Conservation (phyloP, 2,329 filamentous ascomycete genomes). For the Ilyonectria robusta region DNA sequence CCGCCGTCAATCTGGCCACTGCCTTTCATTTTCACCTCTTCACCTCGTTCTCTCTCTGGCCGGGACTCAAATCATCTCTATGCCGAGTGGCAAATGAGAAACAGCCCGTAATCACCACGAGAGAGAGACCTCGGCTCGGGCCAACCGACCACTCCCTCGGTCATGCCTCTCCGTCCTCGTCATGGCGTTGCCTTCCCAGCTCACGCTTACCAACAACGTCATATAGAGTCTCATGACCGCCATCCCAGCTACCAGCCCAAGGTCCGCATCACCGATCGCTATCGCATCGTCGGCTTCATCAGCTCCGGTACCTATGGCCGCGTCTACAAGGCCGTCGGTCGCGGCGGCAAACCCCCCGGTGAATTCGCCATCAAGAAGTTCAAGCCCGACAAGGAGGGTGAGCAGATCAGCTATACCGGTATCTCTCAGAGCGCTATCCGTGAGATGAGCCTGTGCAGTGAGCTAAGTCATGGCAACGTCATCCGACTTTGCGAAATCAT, state of each 20-base stretch:
- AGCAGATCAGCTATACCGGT: slow-evolving; percentile 93
- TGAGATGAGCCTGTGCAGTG: slow-evolving; percentile 97
- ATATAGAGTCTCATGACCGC: slow-evolving; percentile 68
- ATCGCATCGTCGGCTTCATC: slow-evolving; percentile 98
- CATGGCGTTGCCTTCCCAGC: slow-evolving; percentile 47
- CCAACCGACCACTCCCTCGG: slow-evolving; percentile 15
- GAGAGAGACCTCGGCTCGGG: not conserved
- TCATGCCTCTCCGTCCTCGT: slow-evolving; percentile 55
- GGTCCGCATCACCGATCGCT: slow-evolving; percentile 90
- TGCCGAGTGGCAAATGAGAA: slow-evolving; percentile 29
- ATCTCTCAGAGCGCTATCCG: slow-evolving; percentile 97
- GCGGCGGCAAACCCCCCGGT: slow-evolving; percentile 65
- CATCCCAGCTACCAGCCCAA: slow-evolving; percentile 77
- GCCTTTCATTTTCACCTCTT: not conserved
- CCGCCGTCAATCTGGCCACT: slow-evolving; percentile 15
- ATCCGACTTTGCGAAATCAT: slow-evolving; percentile 96
- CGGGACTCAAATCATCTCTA: slow-evolving; percentile 7
- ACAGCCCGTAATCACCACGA: slow-evolving; percentile 6
- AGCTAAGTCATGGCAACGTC: slow-evolving; percentile 89
- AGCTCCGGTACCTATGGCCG: slow-evolving; percentile 98
- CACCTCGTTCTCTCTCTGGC: not conserved
- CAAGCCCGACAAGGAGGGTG: slow-evolving; percentile 98
- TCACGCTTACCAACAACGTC: slow-evolving; percentile 52
- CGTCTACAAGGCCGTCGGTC: slow-evolving; percentile 93
- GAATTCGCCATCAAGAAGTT: slow-evolving; percentile 99